Evolutionary conservation across 202 grass and related monocot species (phyloP).

Genomic region (Carex sylvatica): DNA sequence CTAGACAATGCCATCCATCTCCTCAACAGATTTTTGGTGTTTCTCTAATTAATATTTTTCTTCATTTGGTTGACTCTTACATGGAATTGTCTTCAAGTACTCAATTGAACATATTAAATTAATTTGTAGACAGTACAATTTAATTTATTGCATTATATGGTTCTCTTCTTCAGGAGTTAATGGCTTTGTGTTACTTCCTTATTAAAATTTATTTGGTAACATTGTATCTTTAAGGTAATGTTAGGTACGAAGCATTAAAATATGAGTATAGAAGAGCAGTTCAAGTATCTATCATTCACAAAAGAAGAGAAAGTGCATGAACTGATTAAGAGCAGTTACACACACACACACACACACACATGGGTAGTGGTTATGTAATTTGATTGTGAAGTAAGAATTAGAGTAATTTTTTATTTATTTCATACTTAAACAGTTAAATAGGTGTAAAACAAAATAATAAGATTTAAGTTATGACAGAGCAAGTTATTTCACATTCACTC

Average conservation of each 20-base stretch:
- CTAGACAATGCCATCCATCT: slow-evolving; percentile 13
- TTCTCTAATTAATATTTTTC: slow-evolving; percentile 15
- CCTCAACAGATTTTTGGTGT: slow-evolving; percentile 13
- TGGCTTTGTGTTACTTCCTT: background rate
- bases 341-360: background rate
- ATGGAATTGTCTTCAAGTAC: slow-evolving; percentile 7
- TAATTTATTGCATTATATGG: background rate
- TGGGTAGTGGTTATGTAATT: too few species aligned
- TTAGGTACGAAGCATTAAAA: slow-evolving; percentile 12
- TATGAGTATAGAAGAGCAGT: background rate
- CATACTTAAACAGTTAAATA: too few species aligned
- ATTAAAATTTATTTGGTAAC: background rate
- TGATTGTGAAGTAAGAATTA: too few species aligned
- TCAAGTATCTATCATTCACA: slow-evolving; percentile 14
- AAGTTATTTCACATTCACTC: too few species aligned
- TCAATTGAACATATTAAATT: background rate
- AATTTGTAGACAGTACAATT: background rate
- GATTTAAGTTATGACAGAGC: too few species aligned
- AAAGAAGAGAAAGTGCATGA: background rate
- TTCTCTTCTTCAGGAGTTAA: background rate
- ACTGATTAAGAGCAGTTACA: background rate
- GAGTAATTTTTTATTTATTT: too few species aligned
- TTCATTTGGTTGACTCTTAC: background rate
- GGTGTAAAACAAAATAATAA: too few species aligned
- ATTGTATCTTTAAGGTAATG: background rate